Percentiles rank a stretch among this genome's conserved stretches.
phyloP scores from a whole-genome alignment of 2,329 filamentous ascomycete genomes.

The Calonectria ilicicola region DNA sequence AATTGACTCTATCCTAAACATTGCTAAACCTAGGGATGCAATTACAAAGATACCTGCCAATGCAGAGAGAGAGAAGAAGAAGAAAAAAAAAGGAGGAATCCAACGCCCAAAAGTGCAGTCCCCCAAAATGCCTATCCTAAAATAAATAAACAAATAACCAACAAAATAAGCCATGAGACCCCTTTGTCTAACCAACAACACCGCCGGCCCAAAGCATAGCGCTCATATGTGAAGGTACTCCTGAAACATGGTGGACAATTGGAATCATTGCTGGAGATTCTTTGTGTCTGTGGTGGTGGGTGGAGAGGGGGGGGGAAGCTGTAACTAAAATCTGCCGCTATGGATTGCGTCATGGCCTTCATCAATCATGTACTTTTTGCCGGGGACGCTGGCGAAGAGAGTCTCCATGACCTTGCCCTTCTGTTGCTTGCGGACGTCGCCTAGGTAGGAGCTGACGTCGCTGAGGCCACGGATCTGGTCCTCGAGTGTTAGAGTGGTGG shows the following conservation, averaged over 20 bases:
- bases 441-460: conserved; percentile 82
- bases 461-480: conserved; percentile 88
- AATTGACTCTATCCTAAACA: conserved; percentile 17
- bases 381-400: conserved; percentile 70
- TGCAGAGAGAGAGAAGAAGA: background rate
- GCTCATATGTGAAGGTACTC: conserved; percentile 17
- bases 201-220: background rate
- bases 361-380: conserved; percentile 49
- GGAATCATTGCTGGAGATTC: background rate
- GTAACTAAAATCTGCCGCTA: conserved; percentile 24
- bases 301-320: too few species aligned
- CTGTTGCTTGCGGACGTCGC: conserved; percentile 80
- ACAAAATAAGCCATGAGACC: conserved; percentile 6
- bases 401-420: conserved; percentile 87
- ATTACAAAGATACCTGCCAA: conserved; percentile 14
- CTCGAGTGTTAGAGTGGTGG: conserved; percentile 79
- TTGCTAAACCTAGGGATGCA: conserved; percentile 12
- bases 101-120: conserved; percentile 19
- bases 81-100: background rate
- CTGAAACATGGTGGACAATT: conserved; percentile 15
- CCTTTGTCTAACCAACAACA: conserved; percentile 21
- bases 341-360: conserved; percentile 37
- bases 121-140: conserved; percentile 9
- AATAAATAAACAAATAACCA: background rate
- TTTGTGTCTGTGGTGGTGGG: too few species aligned